Conservation (phyloP, 192 early-diverging fungal genomes). For the Coemansia sp. region DNA sequence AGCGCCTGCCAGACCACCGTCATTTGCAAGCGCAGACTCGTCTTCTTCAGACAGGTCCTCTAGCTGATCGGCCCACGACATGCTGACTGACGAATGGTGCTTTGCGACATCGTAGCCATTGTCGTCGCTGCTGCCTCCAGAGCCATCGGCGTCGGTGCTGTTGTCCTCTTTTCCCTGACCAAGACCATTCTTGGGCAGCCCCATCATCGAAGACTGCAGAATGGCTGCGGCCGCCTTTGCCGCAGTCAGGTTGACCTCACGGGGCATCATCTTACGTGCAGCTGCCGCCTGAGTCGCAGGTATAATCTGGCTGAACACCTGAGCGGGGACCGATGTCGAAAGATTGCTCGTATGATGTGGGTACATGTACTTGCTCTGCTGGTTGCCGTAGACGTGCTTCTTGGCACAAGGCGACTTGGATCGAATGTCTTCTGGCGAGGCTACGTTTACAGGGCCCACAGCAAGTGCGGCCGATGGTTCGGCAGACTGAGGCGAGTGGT, state of each 20-base stretch:
- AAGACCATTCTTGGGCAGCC: slow-evolving; percentile 51
- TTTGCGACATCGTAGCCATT: slow-evolving; percentile 1
- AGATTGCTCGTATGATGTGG: slow-evolving; percentile 33
- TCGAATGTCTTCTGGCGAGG: not conserved
- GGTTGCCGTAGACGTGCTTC: slow-evolving; percentile 9
- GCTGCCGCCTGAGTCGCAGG: slow-evolving; percentile 54
- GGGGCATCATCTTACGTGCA: slow-evolving; percentile 58
- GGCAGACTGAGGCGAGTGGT: slow-evolving; percentile 18
- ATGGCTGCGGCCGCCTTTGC: slow-evolving; percentile 51
- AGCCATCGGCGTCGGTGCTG: slow-evolving; percentile 2
- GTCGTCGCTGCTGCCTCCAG: slow-evolving; percentile 1
- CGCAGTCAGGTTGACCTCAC: slow-evolving; percentile 48
- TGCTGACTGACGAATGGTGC: not conserved
- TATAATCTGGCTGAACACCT: slow-evolving; percentile 57
- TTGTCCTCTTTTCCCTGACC: slow-evolving; percentile 51
- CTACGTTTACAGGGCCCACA: slow-evolving; percentile 19
- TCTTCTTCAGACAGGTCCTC: slow-evolving; percentile 46
- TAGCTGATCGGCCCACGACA: slow-evolving; percentile 30
- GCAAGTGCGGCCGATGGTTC: slow-evolving; percentile 24
- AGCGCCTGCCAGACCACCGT: slow-evolving; percentile 6
- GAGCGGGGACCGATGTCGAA: slow-evolving; percentile 53
- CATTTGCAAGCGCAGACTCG: slow-evolving; percentile 20
- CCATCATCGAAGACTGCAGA: slow-evolving; percentile 53
- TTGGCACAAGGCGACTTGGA: not conserved
- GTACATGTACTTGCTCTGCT: slow-evolving; percentile 7